Evolutionary conservation across 768 basidiomycete species (phyloP), one percentile per base, ranked within the genome.

Genomic region (Mycena albidolilacea): DNA sequence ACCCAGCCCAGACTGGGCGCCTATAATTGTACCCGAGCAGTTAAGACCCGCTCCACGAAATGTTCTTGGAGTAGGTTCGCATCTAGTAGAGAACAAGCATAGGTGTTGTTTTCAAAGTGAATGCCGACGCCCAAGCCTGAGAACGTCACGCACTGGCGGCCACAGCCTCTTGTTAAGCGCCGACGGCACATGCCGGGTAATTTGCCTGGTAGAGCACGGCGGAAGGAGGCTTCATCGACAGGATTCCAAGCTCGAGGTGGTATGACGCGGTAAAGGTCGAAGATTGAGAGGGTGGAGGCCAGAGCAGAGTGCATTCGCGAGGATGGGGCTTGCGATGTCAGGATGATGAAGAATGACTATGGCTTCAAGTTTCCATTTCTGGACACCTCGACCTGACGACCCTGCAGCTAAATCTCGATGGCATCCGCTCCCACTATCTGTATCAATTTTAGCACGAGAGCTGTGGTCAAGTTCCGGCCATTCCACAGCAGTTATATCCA

Each of bases 381-480:
- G 43, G 37, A 48, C 43, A 41, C 67, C 67, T 54, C 67, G 9
- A 15, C 35, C 57, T 37, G 35, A 59, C 39, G 44, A 54, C n/a
- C n/a, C 37, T 57, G 43, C 44, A 58, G 57, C 11, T 62, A 60
- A 54, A 30, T 55, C 9, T 62, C 37, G 66, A 52, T 52, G 60
- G 12, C 50, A 1, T 35, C 21, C 4, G n/a, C 35, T 0, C 14
- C 50, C 48, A 38, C n/a, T 39, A 11, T 60, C 30, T 3, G 8
- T 17, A 63, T 63, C 69, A 62, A 59, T 8, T 60, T 30, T 71
- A 43, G 54, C 38, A 17, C 64, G 19, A 60, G 3, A 72, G 71
- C 71, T 72, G 71, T 73, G 41, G 48, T 64, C 54, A 43, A 73
- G 72, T 54, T 73, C 72, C 72, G 72, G 68, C 57, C 59, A 39